Evolutionary conservation across 2,329 filamentous ascomycete species (phyloP), one percentile per base, ranked within the genome.

Genomic region (Penicillium sp.): DNA sequence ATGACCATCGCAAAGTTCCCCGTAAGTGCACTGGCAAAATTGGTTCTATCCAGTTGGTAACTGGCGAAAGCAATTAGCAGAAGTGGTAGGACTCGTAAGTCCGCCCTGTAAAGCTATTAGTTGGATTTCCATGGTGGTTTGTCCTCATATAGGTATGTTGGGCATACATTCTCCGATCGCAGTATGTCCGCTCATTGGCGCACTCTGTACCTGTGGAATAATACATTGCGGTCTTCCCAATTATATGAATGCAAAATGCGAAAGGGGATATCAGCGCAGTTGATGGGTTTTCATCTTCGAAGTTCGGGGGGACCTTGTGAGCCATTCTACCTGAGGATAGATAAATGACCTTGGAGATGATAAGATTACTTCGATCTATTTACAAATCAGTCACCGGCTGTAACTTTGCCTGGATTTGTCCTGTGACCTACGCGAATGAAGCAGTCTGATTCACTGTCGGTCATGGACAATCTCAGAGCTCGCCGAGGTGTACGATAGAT

Each of bases 21-120:
- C 7, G 41, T 43, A 7, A 43, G 27, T 10, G 41, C 41, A 9
- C 41, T 43, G 3, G 41, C 41, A 4, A 43, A 18, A 2, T 43
- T 43, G 30, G 27, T 43, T 4, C 41, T 19, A 16, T 43, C 41
- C 4, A 43, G 31, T 4, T 43, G 41, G 41, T 80, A 77, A 35
- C 75, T 74, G 1, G 79, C 65, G 1, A 80, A 65, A 0, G 76
- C 77, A 1, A 80, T 64, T 33, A 76, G 71, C 1, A 81, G 69
- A 0, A 80, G 64, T 0, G 75, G 72, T 0, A 80, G 66, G 2
- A 80, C 75, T 0, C 72, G 72, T 7, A 63, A 60, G 50, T 80
- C 76, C 35, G 75, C 66, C 55, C 75, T 80, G 7, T 29, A 16
- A 1, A 14, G 10, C n/a, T 14, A 31, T 42, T 4, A 47, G 14